Conservation (phyloP, 2,329 filamentous ascomycete genomes). For the Talaromyces sp. region DNA sequence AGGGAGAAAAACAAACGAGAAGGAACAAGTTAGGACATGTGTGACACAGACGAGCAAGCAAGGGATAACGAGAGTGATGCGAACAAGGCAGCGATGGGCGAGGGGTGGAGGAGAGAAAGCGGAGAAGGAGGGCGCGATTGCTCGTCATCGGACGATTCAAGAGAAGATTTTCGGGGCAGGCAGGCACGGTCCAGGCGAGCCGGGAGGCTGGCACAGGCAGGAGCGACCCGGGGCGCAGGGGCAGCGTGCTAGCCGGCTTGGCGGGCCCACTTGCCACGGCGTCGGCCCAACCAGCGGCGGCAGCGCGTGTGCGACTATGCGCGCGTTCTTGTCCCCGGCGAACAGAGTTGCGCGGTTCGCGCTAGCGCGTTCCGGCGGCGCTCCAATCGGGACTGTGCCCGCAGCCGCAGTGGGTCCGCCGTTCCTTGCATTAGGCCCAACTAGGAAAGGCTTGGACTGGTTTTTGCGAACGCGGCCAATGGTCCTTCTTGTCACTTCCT, state of each 20-base stretch:
- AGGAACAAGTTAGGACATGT: neutral
- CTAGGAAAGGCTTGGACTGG: neutral
- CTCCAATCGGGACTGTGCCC: slow-evolving; percentile 13
- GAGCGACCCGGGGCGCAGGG: neutral
- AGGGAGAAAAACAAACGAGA: neutral
- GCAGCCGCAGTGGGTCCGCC: neutral
- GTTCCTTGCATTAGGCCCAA: slow-evolving; percentile 11
- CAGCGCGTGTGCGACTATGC: neutral
- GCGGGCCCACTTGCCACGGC: neutral
- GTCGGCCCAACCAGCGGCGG: neutral
- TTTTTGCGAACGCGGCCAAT: neutral
- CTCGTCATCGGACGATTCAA: neutral
- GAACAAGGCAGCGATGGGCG: neutral
- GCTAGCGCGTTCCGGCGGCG: neutral
- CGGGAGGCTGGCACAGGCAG: neutral
- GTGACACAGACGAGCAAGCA: neutral
- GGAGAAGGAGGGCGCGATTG: neutral
- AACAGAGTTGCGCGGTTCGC: neutral
- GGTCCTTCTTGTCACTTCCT: neutral
- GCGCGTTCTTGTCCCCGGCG: neutral
- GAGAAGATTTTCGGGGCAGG: neutral
- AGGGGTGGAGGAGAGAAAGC: neutral
- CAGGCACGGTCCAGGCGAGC: neutral
- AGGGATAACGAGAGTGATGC: neutral
- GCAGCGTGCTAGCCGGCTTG: neutral